Base-by-base conservation (phyloP, 768 basidiomycete genomes). In the Amanita fuliginea region DNA sequence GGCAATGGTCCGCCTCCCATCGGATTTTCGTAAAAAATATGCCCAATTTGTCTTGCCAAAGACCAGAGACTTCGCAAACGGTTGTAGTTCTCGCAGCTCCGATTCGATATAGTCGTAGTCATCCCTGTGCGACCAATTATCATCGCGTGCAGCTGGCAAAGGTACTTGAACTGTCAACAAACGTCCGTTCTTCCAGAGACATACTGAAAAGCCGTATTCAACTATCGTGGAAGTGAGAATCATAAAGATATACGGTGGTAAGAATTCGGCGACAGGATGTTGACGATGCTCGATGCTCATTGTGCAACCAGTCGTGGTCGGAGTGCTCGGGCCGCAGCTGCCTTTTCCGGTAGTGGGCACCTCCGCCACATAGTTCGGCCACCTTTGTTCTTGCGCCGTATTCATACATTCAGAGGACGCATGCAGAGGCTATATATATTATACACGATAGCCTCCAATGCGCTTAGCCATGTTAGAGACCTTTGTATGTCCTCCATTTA, bases 41-140 rank as follows among this genome's bases (percentile, higher is more conserved):
- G 59, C 65, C 66, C 67, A 71, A 45, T 68, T 71, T 7, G 60
- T 60, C 49, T 56, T 56, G 3, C 61, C 62, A 43, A 71, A 68
- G 21, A 49, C 28, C 11, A 49, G n/a, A 8, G 26, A 40, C 8
- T 26, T 49, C 6, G 40, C 14, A 13, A 32, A 18, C 16, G 34
- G 26, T n/a, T 33, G 39, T 21, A 49, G 14, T 14, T 40, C n/a
- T 11, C 19, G 10, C 0, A 33, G 10, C 40, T 49, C 39, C 11
- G 6, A 16, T 5, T 40, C 11, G 18, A 49, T 6, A 18, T 42
- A 19, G 3, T 42, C 30, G 39, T 33, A n/a, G 13, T 18, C n/a
- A 42, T 40, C 47, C 8, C 26, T 16, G 11, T 9, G 4, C 3
- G 16, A 32, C 32, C 32, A 32, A 32, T 11, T 32, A 32, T 32